These are phyloP conservation scores for Claviceps fusiformis DNA, from an alignment of 2,329 filamentous ascomycete species.

Conservation along the genomic window DNA sequence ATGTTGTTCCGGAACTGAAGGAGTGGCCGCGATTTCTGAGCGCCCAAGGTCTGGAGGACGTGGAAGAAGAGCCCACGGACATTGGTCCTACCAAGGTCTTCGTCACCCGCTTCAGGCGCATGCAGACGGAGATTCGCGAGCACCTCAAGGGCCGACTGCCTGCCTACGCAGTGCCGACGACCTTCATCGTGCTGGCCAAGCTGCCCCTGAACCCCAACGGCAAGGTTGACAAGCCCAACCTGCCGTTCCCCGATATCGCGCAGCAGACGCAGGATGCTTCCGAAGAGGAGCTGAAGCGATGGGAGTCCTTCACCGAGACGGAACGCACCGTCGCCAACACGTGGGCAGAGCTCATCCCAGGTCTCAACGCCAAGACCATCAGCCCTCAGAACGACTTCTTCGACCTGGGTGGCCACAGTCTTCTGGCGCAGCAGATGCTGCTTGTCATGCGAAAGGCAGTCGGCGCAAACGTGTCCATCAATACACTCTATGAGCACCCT, in stretches of 20 bases:
- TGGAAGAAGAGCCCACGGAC: constrained; percentile 36
- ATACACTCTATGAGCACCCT: constrained; percentile 16
- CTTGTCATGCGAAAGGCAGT: constrained; percentile 34
- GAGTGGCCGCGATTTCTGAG: constrained; percentile 60
- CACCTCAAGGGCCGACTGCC: constrained; percentile 50
- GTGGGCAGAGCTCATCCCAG: constrained; percentile 59
- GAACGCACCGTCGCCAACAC: constrained; percentile 35
- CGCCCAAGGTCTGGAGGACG: constrained; percentile 37
- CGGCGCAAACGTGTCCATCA: constrained; percentile 18
- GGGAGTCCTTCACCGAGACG: constrained; percentile 26
- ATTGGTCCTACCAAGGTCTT: constrained; percentile 30
- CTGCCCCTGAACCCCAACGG: constrained; percentile 64
- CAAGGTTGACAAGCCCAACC: constrained; percentile 64
- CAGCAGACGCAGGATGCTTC: constrained; percentile 36
- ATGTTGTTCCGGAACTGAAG: constrained; percentile 67
- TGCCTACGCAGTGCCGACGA: constrained; percentile 20
- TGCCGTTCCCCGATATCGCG: constrained; percentile 68
- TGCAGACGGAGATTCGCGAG: constrained; percentile 42
- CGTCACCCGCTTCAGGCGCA: constrained; percentile 28
- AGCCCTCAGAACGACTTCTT: constrained; percentile 18
- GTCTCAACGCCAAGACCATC: constrained; percentile 54
- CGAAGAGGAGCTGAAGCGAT: constrained; percentile 33
- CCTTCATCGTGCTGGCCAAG: constrained; percentile 24
- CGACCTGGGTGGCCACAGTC: constrained; percentile 24
- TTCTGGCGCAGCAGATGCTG: constrained; percentile 60